Percentiles rank a stretch among this genome's conserved stretches.
These are phyloP conservation scores for Globisporangium irregulare DNA, from an alignment of 352 stramenopile genomes.

Conservation along the genomic window DNA sequence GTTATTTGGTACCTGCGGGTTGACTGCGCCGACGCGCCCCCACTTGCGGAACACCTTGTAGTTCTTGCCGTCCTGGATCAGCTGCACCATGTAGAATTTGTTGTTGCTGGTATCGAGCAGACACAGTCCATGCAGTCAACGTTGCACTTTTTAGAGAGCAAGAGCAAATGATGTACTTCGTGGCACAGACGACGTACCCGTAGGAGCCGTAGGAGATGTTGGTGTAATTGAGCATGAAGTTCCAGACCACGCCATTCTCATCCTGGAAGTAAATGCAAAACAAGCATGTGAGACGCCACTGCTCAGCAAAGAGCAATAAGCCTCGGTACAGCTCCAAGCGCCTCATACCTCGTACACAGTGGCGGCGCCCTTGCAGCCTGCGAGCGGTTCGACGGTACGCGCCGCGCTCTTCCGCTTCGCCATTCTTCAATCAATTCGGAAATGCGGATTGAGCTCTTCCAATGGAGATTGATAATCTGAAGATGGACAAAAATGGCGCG, in stretches of 20 bases:
- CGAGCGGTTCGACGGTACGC: neutral
- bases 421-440: neutral
- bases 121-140: neutral
- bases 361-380: neutral
- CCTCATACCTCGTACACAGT: constrained; percentile 1
- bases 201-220: constrained; percentile 56
- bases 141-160: neutral
- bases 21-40: constrained; percentile 64
- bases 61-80: constrained; percentile 42
- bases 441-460: neutral
- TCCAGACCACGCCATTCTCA: constrained; percentile 47
- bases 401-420: neutral
- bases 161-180: too few species aligned
- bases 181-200: constrained; percentile 22
- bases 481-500: neutral
- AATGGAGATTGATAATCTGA: too few species aligned
- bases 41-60: constrained; percentile 68
- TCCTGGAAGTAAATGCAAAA: constrained; percentile 27
- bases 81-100: constrained; percentile 76
- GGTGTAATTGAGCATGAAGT: constrained; percentile 69
- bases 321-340: too few species aligned
- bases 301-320: neutral
- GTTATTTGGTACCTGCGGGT: constrained; percentile 38
- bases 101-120: constrained; percentile 48
- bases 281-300: neutral